These are phyloP conservation scores for Fusarium buharicum DNA, from an alignment of 2,329 filamentous ascomycete species.

Conservation along the genomic window DNA sequence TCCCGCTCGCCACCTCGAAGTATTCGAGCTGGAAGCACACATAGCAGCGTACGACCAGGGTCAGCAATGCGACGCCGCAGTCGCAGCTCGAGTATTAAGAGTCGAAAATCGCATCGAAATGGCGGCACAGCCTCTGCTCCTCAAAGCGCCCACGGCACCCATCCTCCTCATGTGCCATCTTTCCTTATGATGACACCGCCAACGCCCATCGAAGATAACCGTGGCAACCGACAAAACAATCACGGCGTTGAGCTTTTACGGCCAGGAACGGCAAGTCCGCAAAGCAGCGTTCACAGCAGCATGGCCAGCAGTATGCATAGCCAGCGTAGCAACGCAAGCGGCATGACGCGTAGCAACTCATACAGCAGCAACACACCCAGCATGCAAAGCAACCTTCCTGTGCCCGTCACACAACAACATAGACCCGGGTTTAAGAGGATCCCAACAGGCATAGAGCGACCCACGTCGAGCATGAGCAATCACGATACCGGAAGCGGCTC, in stretches of 20 bases:
- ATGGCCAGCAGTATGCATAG: slow-evolving; percentile 36
- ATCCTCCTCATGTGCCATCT: slow-evolving; percentile 50
- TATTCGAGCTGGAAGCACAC: slow-evolving; percentile 58
- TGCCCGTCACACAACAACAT: slow-evolving; percentile 23
- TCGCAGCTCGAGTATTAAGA: slow-evolving; percentile 64
- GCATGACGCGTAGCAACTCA: slow-evolving; percentile 26
- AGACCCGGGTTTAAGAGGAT: slow-evolving; percentile 42
- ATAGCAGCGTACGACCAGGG: slow-evolving; percentile 58
- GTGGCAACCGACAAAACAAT: slow-evolving; percentile 28
- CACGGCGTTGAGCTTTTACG: slow-evolving; percentile 49
- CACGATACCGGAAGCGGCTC: slow-evolving; percentile 31
- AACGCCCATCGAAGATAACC: slow-evolving; percentile 51
- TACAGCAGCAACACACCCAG: slow-evolving; percentile 24
- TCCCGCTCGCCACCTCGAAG: slow-evolving; percentile 68
- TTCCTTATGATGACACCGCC: slow-evolving; percentile 61
- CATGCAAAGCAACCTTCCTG: slow-evolving; percentile 31
- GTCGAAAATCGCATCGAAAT: slow-evolving; percentile 56
- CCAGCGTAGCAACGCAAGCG: slow-evolving; percentile 16
- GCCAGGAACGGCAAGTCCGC: slow-evolving; percentile 49
- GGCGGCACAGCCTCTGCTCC: slow-evolving; percentile 43
- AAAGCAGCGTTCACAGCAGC: slow-evolving; percentile 35
- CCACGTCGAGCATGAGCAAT: slow-evolving; percentile 49
- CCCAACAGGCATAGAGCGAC: slow-evolving; percentile 43
- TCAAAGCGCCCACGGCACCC: slow-evolving; percentile 32
- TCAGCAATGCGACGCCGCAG: slow-evolving; percentile 56